phyloP scores from a whole-genome alignment of 1,284 basidiomycete species.

The Bjerkandera adusta region DNA sequence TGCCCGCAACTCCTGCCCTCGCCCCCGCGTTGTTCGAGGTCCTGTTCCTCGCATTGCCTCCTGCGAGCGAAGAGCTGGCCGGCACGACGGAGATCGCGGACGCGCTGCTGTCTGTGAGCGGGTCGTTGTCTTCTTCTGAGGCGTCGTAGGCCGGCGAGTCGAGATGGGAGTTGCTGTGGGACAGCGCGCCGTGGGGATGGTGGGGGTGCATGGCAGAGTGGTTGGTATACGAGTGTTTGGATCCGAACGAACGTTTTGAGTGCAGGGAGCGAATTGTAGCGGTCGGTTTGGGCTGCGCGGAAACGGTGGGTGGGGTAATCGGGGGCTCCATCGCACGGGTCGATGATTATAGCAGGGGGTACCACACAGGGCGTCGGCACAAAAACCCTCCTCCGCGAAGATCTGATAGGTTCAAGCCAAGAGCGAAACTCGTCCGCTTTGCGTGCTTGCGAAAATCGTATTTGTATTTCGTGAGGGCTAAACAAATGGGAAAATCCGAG shows the following conservation, averaged over 20 bases:
- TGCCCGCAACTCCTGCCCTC: constrained; percentile 12
- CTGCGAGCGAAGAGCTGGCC: neutral
- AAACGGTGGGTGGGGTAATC: neutral
- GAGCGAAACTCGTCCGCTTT: neutral
- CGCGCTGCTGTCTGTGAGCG: constrained; percentile 69
- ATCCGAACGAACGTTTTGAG: constrained; percentile 11
- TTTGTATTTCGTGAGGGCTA: neutral
- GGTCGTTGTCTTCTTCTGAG: constrained; percentile 82
- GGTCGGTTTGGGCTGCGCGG: neutral
- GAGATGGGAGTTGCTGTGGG: too few species aligned
- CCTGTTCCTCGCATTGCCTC: constrained; percentile 14
- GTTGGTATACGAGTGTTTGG: constrained; percentile 3
- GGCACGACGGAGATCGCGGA: constrained; percentile 45
- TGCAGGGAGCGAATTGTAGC: constrained; percentile 7
- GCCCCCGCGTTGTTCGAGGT: constrained; percentile 13
- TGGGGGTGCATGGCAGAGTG: neutral
- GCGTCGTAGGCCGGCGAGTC: constrained; percentile 80
- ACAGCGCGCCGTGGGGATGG: neutral
- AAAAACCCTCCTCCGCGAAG: neutral
- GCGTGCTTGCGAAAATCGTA: neutral
- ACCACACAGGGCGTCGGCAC: neutral
- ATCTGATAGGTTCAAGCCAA: neutral
- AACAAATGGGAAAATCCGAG: neutral
- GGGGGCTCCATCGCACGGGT: constrained; percentile 1
- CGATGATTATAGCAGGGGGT: neutral